phyloP scores from a whole-genome alignment of 1,284 basidiomycete species.

The Sphaerobolus stellatus region DNA sequence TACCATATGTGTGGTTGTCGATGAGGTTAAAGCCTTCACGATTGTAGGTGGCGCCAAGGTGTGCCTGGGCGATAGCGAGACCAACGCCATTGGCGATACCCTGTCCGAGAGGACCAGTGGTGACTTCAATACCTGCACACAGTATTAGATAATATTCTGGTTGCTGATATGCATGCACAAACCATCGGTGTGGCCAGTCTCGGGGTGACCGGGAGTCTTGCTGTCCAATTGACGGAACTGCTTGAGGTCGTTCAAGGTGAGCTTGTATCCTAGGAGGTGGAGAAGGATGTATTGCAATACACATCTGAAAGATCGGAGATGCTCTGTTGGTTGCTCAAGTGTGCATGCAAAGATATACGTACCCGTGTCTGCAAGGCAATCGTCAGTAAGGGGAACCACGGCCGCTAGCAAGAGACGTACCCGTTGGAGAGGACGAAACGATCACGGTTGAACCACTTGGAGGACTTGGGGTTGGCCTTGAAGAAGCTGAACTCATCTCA shows the following conservation, averaged over 20 bases:
- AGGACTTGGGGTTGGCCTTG: conserved; percentile 83
- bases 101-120: conserved; percentile 94
- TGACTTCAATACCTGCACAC: conserved; percentile 79
- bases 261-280: conserved; percentile 82
- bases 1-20: conserved; percentile 89
- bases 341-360: conserved; percentile 29
- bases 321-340: not conserved
- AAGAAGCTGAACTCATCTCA: conserved; percentile 56
- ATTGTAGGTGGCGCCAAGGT: conserved; percentile 88
- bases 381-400: conserved; percentile 12
- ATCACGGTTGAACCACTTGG: conserved; percentile 92
- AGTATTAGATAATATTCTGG: conserved; percentile 7
- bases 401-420: conserved; percentile 35
- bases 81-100: conserved; percentile 93
- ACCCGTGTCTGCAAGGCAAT: conserved; percentile 60
- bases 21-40: conserved; percentile 82
- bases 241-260: conserved; percentile 84
- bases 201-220: conserved; percentile 90
- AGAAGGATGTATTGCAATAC: conserved; percentile 83
- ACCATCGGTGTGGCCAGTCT: conserved; percentile 86
- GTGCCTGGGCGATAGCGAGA: conserved; percentile 89
- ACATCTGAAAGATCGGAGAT: conserved; percentile 50
- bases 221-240: conserved; percentile 85
- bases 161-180: conserved; percentile 12
- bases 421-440: conserved; percentile 86